Percentiles rank a stretch among this genome's conserved stretches.
These are phyloP conservation scores for Fennellomyces sp. DNA, from an alignment of 371 early-diverging fungal genomes.

Conservation along the genomic window DNA sequence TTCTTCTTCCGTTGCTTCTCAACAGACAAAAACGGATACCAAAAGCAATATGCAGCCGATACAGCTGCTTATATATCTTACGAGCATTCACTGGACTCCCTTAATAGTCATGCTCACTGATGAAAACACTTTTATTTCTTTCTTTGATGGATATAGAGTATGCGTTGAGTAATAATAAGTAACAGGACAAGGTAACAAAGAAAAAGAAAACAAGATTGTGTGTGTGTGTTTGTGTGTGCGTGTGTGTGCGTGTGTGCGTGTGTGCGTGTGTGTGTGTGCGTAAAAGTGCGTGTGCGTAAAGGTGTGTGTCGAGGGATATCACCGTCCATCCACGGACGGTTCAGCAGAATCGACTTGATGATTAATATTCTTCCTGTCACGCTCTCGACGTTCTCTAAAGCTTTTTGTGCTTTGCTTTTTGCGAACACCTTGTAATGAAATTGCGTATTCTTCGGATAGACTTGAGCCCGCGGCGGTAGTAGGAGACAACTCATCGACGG, in stretches of 20 bases:
- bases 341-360: not conserved
- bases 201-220: not conserved
- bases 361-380: slow-evolving; percentile 44
- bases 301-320: no score
- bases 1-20: no score
- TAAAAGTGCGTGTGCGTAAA: no score
- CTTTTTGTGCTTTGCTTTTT: slow-evolving; percentile 53
- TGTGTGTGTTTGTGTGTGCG: not conserved
- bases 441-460: slow-evolving; percentile 49
- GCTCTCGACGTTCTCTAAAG: slow-evolving; percentile 50
- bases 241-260: not conserved
- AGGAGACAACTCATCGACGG: not conserved
- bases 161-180: no score
- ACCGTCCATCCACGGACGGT: not conserved
- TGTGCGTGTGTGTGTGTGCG: no score
- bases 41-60: no score
- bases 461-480: slow-evolving; percentile 12
- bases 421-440: slow-evolving; percentile 47
- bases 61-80: no score
- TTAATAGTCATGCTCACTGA: no score
- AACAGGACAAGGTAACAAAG: not conserved
- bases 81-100: no score
- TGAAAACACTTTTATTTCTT: no score
- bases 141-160: no score
- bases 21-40: no score